A percentile compares a stretch with the other conserved stretches of the same genome.
phyloP scores from a whole-genome alignment of 2,329 filamentous ascomycete genomes.

The Tolypocladium nubicola region DNA sequence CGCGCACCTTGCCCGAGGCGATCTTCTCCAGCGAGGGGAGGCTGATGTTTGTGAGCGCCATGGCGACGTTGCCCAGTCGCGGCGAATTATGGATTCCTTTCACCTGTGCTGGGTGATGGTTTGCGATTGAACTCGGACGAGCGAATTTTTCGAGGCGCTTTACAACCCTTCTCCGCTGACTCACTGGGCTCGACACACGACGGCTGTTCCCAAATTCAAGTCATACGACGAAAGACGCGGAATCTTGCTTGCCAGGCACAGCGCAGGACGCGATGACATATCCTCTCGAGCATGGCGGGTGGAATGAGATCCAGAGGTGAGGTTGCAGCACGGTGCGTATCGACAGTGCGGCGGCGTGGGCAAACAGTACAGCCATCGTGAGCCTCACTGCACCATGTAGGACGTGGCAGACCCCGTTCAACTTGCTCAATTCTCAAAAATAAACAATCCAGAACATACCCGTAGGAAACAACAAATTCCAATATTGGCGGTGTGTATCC shows the following conservation, averaged over 20 bases:
- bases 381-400: too few species aligned
- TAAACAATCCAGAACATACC: too few species aligned
- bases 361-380: neutral
- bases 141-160: neutral
- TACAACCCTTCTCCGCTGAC: neutral
- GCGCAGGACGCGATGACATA: neutral
- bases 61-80: neutral
- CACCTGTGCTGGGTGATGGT: neutral
- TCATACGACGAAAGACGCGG: neutral
- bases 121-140: neutral
- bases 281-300: neutral
- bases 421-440: too few species aligned
- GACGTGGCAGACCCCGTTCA: too few species aligned
- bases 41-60: constrained; percentile 16
- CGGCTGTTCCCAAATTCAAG: neutral
- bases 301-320: neutral
- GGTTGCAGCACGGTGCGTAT: neutral
- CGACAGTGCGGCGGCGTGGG: neutral
- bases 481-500: too few species aligned
- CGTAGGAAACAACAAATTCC: too few species aligned
- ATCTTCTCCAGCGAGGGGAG: constrained; percentile 23
- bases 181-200: neutral
- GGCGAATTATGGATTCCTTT: neutral
- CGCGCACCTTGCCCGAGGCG: constrained; percentile 59
- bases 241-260: neutral